Evolutionary conservation across 2,329 filamentous ascomycete genomes (phyloP).

Genomic region (Alternaria sp.): DNA sequence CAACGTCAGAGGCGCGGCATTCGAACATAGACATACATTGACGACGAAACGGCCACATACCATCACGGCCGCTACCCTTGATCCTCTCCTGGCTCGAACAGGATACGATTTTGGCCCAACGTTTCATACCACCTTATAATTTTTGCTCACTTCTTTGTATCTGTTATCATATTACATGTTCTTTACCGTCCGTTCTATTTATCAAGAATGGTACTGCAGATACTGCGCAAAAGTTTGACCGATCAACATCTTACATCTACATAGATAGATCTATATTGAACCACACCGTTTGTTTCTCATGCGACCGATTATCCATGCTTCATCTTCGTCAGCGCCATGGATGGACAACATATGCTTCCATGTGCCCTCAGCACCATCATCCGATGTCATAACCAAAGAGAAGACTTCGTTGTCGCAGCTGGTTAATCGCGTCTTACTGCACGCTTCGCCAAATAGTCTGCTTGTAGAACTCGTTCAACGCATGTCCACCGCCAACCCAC

Average conservation of each 20-base stretch:
- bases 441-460: too few species aligned
- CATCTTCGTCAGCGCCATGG: fast-evolving
- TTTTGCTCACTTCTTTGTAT: background rate
- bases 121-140: background rate
- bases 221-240: background rate
- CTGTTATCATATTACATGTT: background rate
- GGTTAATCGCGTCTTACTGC: too few species aligned
- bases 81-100: background rate
- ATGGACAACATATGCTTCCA: background rate
- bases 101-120: background rate
- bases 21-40: background rate
- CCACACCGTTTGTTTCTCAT: background rate
- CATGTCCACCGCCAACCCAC: too few species aligned
- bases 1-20: background rate
- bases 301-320: fast-evolving
- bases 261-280: background rate
- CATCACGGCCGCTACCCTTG: background rate
- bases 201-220: background rate
- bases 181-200: background rate
- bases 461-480: too few species aligned
- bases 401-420: background rate
- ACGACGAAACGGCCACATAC: background rate
- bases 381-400: fast-evolving
- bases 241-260: background rate
- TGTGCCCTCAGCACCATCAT: background rate